These are phyloP conservation scores for Septoria petroselini DNA, from an alignment of 2,329 filamentous ascomycete species.

Conservation along the genomic window DNA sequence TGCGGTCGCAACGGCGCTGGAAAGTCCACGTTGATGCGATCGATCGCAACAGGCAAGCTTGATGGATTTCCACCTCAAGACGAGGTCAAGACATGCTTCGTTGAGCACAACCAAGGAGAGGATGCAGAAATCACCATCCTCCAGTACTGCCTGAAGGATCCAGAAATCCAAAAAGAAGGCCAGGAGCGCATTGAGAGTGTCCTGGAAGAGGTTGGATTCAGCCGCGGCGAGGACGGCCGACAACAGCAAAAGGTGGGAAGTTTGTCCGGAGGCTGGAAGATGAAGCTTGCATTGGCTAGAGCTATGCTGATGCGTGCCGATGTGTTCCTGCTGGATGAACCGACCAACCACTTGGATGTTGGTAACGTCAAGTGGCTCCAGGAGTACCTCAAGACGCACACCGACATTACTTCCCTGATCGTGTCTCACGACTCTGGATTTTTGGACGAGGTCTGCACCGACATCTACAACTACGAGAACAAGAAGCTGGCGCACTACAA, in stretches of 20 bases:
- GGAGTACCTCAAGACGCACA: slow-evolving; percentile 91
- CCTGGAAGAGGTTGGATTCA: slow-evolving; percentile 90
- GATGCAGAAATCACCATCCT: slow-evolving; percentile 95
- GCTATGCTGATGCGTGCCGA: slow-evolving; percentile 98
- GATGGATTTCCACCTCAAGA: slow-evolving; percentile 95
- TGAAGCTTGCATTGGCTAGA: slow-evolving; percentile 94
- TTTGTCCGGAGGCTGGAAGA: slow-evolving; percentile 98
- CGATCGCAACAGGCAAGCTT: slow-evolving; percentile 90
- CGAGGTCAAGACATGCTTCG: slow-evolving; percentile 91
- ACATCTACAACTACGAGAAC: slow-evolving; percentile 98
- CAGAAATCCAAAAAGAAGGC: slow-evolving; percentile 75
- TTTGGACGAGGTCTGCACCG: slow-evolving; percentile 93
- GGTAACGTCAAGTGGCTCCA: slow-evolving; percentile 94
- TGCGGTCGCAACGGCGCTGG: slow-evolving; percentile 96
- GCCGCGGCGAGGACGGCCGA: slow-evolving; percentile 78
- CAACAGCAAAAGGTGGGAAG: slow-evolving; percentile 90
- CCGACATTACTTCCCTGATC: slow-evolving; percentile 94
- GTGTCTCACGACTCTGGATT: slow-evolving; percentile 98
- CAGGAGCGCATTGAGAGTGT: slow-evolving; percentile 78
- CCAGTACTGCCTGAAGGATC: slow-evolving; percentile 87
- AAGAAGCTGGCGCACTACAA: slow-evolving; percentile 91
- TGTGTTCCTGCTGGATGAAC: slow-evolving; percentile 93
- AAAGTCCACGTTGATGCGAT: slow-evolving; percentile 98
- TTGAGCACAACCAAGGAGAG: slow-evolving; percentile 98
- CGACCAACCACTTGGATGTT: slow-evolving; percentile 97